These are phyloP conservation scores for Alternaria sp. DNA, from an alignment of 2,329 filamentous ascomycete species.

Conservation along the genomic window DNA sequence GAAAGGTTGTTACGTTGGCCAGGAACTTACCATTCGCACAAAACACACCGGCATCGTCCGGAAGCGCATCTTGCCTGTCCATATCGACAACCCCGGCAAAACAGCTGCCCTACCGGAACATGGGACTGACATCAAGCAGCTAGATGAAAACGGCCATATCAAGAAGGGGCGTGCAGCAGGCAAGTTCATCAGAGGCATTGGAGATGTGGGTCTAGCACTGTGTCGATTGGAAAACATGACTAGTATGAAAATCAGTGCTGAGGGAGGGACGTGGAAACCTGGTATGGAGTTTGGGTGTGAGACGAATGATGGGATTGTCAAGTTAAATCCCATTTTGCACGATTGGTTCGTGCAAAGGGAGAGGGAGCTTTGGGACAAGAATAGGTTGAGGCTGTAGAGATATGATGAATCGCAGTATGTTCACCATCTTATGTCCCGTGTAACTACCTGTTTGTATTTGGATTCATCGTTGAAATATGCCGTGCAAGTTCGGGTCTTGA, in stretches of 20 bases:
- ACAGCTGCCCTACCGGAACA: conserved; percentile 48
- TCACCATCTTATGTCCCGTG: too few relatives aligned
- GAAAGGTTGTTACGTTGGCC: conserved; percentile 97
- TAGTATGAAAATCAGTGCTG: conserved; percentile 74
- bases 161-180: conserved; percentile 73
- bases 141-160: conserved; percentile 53
- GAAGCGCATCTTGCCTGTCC: conserved; percentile 85
- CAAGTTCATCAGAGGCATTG: conserved; percentile 80
- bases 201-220: conserved; percentile 86
- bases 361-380: conserved; percentile 42
- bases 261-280: conserved; percentile 67
- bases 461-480: background rate
- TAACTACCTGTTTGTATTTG: background rate
- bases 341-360: conserved; percentile 69
- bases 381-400: conserved; percentile 24
- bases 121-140: conserved; percentile 63
- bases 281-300: conserved; percentile 60
- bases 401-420: background rate
- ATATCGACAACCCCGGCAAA: conserved; percentile 65
- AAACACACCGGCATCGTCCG: conserved; percentile 93
- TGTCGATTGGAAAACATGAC: conserved; percentile 94
- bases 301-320: conserved; percentile 35
- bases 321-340: conserved; percentile 74
- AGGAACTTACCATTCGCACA: conserved; percentile 95
- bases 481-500: background rate